Base-by-base conservation (phyloP, 2,329 filamentous ascomycete species). In the Pseudogymnoascus sp. region DNA sequence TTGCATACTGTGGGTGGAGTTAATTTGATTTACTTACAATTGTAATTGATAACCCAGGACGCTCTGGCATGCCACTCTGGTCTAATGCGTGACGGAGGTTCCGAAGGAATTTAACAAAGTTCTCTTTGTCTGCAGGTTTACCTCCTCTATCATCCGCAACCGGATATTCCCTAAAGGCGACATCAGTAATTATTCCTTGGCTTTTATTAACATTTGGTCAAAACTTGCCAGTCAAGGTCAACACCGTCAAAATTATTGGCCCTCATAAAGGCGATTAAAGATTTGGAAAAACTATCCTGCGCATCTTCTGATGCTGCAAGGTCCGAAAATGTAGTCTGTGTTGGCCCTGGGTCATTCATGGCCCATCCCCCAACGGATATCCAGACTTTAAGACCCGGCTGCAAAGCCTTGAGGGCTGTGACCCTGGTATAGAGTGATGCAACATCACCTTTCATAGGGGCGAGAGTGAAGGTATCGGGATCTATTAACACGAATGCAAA, bases 161-260 rank as follows among this genome's bases (percentile, higher is more conserved):
- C 0, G 69, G 71, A 47, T 75, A 72, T 59, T 75, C 73, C 50
- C 47, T 61, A 61, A 16, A 29, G 35, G 1, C 37, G 29, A 8
- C 29, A 14, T 61, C 19, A 61, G 35, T 14, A 29, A 61, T 19
- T 61, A 29, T 50, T 14, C 21, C 21, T 14, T 3, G 10, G 37
- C 1, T 33, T 33, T 31, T 7, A 31, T 13, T 13, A 1, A 19
- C 31, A 16, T 11, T 1, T 31, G 8, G 14, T 31, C 10, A 19
- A 6, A n/a, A 29, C 29, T 31, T 26, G 7, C 78, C 77, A 80
- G 64, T 80, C 75, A 13, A 80, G 67, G 61, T 80, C 77, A 1
- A 78, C 69, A 4, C 76, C 77, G 64, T 76, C 74, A 60, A 80
- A 78, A 2, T 70, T 69, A 66, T 78, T 79, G 4, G 69, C 72